These are phyloP conservation scores for Fusarium redolens DNA, from an alignment of 2,329 filamentous ascomycete species.

Conservation along the genomic window DNA sequence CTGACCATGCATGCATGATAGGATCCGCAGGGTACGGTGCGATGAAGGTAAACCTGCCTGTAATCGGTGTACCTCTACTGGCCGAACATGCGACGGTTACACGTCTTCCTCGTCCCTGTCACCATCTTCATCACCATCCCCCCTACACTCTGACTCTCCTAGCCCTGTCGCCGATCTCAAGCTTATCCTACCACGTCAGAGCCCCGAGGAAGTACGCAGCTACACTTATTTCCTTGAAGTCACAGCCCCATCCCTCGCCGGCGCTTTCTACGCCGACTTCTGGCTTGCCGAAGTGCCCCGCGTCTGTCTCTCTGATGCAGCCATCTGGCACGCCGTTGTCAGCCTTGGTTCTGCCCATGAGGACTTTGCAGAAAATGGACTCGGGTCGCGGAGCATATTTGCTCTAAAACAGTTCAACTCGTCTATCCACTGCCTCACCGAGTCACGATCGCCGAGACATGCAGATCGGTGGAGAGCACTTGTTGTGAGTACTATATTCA, in stretches of 20 bases:
- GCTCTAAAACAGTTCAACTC: slow-evolving; percentile 6
- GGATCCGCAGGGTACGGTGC: not conserved
- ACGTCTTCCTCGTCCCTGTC: not conserved
- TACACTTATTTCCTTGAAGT: slow-evolving; percentile 11
- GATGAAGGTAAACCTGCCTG: slow-evolving; percentile 1
- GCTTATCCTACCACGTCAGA: not conserved
- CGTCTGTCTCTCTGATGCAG: slow-evolving; percentile 8
- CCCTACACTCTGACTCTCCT: fast-evolving
- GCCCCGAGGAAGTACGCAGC: not conserved
- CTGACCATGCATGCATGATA: not conserved
- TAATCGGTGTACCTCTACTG: slow-evolving; percentile 11
- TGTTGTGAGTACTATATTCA: slow-evolving; percentile 12
- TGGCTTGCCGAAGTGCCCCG: slow-evolving; percentile 6
- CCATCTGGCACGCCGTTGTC: slow-evolving; percentile 25
- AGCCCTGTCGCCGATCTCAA: not conserved
- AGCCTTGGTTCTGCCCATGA: slow-evolving; percentile 18
- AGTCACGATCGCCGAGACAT: not conserved
- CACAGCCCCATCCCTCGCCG: not conserved
- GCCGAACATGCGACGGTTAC: slow-evolving; percentile 20
- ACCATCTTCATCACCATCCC: too few relatives aligned
- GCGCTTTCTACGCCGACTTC: slow-evolving; percentile 15
- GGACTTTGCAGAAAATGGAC: not conserved
- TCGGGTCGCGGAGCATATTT: not conserved
- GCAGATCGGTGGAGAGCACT: slow-evolving; percentile 19
- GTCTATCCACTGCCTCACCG: not conserved